Base-by-base conservation (phyloP, 805 yeast species). In the Teunomyces aglyptinius region DNA sequence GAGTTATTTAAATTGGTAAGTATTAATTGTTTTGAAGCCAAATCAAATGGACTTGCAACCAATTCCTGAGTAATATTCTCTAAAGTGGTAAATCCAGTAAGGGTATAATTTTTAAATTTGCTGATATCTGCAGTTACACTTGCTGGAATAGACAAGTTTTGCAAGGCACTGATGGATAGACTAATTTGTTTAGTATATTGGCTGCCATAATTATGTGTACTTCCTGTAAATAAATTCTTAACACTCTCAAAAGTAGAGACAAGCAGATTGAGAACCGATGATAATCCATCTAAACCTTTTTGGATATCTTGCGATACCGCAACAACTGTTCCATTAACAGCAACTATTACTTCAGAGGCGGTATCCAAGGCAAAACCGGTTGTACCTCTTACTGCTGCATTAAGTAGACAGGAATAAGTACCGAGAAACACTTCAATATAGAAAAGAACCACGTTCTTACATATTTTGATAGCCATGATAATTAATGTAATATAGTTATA, bases 361-460 rank as follows among this genome's bases (percentile, higher is more conserved):
- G 89, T 79, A 58, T 87, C 85, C 1, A 87, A 61, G 0, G 95
- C 95, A 26, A 82, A 80, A 53, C 81, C 82, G 1, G 83, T 85
- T 0, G 87, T 77, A 3, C 91, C 88, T 56, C 81, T 83, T 5
- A 91, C 71, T 0, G 90, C 80, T 4, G 94, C 83, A 0, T 86
- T 80, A 11, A 89, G 61, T 11, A 94, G 70, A 63, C 99, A 94
- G 0, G 86, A 84, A 64, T 88, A 89, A 0, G 98, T 94, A 0
- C 97, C 98, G 2, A 90, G 63, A 41, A 86, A 78, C 52, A 92
- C 56, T 27, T 90, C 89, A 6, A 92, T 67, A 6, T 81, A 68
- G 58, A 92, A 88, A 3, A 80, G 58, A 0, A 88, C 60, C 34
- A 90, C 51, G 35, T 75, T 72, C 54, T 86, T 84, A 6, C 83